Percentiles rank a stretch among this genome's conserved stretches.
phyloP scores from a whole-genome alignment of 2,329 filamentous ascomycete species.

The Colletotrichum tropicale region DNA sequence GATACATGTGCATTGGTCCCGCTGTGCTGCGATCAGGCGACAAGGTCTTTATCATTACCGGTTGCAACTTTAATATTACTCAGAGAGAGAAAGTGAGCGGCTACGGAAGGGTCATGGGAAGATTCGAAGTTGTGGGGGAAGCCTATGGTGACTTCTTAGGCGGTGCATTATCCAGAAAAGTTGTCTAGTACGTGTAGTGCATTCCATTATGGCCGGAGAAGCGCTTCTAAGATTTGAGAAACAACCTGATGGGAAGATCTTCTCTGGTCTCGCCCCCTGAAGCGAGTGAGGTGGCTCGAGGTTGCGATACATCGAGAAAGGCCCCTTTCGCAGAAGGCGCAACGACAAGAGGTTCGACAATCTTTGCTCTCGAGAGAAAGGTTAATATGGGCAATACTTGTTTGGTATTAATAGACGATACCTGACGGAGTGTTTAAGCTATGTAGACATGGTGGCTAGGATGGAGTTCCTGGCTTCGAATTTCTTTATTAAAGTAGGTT shows the following conservation, averaged over 20 bases:
- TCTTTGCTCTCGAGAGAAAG: fast-evolving
- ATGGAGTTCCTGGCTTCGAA: too few relatives aligned
- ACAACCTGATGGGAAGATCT: background rate
- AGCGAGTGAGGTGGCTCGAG: background rate
- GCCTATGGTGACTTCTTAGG: background rate
- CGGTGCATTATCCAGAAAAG: background rate
- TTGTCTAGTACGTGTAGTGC: background rate
- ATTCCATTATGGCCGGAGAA: background rate
- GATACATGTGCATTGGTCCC: background rate
- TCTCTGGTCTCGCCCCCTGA: background rate
- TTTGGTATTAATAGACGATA: fast-evolving
- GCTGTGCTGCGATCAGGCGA: background rate
- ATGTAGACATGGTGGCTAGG: too few relatives aligned
- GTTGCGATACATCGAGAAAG: too few relatives aligned
- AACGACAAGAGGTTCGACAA: too few relatives aligned
- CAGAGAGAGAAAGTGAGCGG: background rate
- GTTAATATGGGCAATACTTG: too few relatives aligned
- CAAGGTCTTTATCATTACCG: background rate
- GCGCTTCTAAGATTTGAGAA: background rate
- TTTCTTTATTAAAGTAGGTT: too few relatives aligned
- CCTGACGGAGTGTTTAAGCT: too few relatives aligned
- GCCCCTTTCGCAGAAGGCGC: too few relatives aligned
- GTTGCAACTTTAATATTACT: background rate
- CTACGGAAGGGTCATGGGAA: background rate
- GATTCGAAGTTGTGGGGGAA: background rate